A percentile compares a stretch with the other conserved stretches of the same genome.
Evolutionary conservation across 306 rosid genomes (phyloP).

Genomic region (Cicer bijugum): DNA sequence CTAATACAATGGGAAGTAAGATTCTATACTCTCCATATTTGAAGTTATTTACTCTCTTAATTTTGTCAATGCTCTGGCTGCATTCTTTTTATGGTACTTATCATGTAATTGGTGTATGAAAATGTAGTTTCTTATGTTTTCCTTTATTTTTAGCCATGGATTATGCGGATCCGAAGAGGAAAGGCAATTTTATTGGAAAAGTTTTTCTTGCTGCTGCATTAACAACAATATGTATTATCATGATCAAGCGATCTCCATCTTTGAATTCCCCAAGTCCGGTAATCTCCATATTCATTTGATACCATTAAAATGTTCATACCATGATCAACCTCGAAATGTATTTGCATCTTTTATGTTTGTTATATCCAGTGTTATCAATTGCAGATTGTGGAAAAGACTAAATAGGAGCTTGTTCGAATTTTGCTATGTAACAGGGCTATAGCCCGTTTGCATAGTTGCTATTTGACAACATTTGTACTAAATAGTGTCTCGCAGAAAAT

Average conservation of each 20-base stretch:
- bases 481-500: too few species aligned
- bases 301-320: constrained; percentile 5
- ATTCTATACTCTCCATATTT: constrained; percentile 12
- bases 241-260: constrained; percentile 83
- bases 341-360: too few species aligned
- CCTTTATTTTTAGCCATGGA: constrained; percentile 68
- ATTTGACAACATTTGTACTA: too few species aligned
- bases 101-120: constrained; percentile 26
- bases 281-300: constrained; percentile 36
- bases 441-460: too few species aligned
- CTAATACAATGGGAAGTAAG: constrained; percentile 81
- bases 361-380: too few species aligned
- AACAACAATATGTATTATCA: constrained; percentile 73
- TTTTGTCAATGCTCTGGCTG: background rate
- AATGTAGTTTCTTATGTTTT: constrained; percentile 19
- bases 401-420: too few species aligned
- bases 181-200: constrained; percentile 79
- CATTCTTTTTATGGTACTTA: background rate
- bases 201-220: constrained; percentile 77
- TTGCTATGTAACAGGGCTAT: too few species aligned
- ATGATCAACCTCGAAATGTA: too few species aligned
- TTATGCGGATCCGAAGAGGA: constrained; percentile 78
- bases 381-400: too few species aligned
- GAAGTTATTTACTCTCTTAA: background rate
- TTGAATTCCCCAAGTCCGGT: constrained; percentile 76